Base-by-base conservation (phyloP, 2,329 filamentous ascomycete species). In the Clonostachys rhizophaga region DNA sequence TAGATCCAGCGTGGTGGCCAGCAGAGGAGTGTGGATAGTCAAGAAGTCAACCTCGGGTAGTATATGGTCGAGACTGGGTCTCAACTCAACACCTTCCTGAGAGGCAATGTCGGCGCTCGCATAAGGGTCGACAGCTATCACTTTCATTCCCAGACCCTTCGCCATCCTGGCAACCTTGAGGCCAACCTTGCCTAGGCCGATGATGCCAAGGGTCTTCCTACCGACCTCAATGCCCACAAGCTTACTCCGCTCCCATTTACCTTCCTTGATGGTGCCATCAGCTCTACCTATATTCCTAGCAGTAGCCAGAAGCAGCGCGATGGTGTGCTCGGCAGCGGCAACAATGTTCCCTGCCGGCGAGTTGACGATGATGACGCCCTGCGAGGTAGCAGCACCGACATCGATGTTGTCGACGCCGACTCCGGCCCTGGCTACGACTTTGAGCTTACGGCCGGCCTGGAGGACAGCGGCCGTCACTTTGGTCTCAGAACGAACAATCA, bases 361-460 rank as follows among this genome's bases (percentile, higher is more conserved):
- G 63, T 92, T 94, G 47, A 92, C 84, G 3, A 94, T 88, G 44
- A 91, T 84, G 50, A 92, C 83, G 17, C 89, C 89, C 46, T 83
- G 73, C 37, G 78, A 74, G 0, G 87, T 92, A 4, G 88, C 88
- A 8, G 82, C 79, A 34, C 81, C 72, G 0, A 92, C 84, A 59
- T 92, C 78, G 43, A 94, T 88, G 67, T 92, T 91, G 67, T 92
- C 87, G 20, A 92, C 87, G 34, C 87, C 89, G 2, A 92, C 89
- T 12, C 89, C 89, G 12, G 89, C 89, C 50, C 89, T 76, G 3
- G 87, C 89, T 18, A 94, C 87, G 9, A 92, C 88, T 54, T 86
- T 85, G 45, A 92, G 74, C 49, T 81, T 86, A 54, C 74, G 79
- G 10, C 81, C 87, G 2, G 83, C 84, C 12, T 71, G 66, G 12